phyloP scores from a whole-genome alignment of 257 asterid genomes.

The Solanum boliviense region DNA sequence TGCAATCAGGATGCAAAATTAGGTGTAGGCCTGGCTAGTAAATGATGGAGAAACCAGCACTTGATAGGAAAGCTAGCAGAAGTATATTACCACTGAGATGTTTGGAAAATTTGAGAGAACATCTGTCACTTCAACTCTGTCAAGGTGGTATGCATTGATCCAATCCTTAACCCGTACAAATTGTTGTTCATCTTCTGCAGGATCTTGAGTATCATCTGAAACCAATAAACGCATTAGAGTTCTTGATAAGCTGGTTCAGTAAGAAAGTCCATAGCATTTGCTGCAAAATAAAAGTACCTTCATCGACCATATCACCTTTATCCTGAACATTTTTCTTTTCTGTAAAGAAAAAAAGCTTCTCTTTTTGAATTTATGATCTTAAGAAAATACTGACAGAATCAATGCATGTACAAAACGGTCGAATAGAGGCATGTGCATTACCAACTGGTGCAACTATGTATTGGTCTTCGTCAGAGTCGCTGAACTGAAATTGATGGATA shows the following conservation, averaged over 20 bases:
- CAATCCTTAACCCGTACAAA: conserved; percentile 62
- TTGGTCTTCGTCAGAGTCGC: conserved; percentile 65
- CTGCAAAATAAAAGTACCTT: conserved; percentile 25
- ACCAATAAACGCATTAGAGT: conserved; percentile 7
- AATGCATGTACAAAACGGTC: neutral
- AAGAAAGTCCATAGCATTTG: neutral
- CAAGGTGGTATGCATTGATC: conserved; percentile 64
- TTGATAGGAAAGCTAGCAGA: neutral
- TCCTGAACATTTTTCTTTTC: conserved; percentile 34
- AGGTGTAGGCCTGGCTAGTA: neutral
- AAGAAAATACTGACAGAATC: neutral
- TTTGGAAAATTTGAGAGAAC: conserved; percentile 75
- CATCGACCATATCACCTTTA: conserved; percentile 32
- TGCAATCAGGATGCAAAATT: conserved; percentile 22
- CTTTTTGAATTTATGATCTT: conserved; percentile 4
- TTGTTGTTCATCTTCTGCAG: conserved; percentile 69
- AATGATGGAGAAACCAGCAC: neutral
- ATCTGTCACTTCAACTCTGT: conserved; percentile 50
- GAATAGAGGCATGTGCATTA: conserved; percentile 9
- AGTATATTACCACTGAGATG: conserved; percentile 53
- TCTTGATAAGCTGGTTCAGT: neutral
- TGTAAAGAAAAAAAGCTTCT: conserved; percentile 12
- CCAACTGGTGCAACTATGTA: conserved; percentile 66
- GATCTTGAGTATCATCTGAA: conserved; percentile 80
- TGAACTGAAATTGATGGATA: conserved; percentile 34